Base-by-base conservation (phyloP, 371 early-diverging fungal genomes). In the Mucor irregularis region DNA sequence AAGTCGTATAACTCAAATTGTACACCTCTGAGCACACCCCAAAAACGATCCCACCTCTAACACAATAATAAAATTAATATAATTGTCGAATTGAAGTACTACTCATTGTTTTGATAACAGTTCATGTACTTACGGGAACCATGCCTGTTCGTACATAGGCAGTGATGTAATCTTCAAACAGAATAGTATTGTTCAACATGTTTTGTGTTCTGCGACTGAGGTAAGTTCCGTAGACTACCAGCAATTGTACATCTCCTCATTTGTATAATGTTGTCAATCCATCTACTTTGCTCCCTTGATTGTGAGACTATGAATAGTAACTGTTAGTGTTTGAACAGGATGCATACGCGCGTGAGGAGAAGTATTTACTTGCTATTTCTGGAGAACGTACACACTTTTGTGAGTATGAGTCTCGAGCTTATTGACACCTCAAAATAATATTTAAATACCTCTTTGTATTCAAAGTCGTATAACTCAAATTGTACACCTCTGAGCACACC, bases 1-100 rank as follows among this genome's bases (percentile, higher is more conserved):
- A 70, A 70, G 25, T 70, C 71, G 44, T 66, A 66, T 6, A 70
- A 22, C n/a, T 61, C 61, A 37, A 70, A 58, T 33, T 70, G 61
- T 44, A 55, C 61, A 11, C 61, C 66, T 30, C 64, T 61, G n/a
- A 70, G 45, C 16, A 66, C 56, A n/a, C 67, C 71, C 71, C 71
- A 70, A 31, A 66, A 70, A 13, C 71, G 38, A 28, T 63, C 66
- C 61, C 63, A 62, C 56, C 64, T 39, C 71, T 70, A 37, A 28
- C n/a, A 16, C 26, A n/a, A 29, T 26, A 38, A 31, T 33, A 38
- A 28, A 16, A 6, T 19, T 1, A 21, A n/a, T n/a, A n/a, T n/a
- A n/a, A n/a, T n/a, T n/a, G n/a, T n/a, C n/a, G n/a, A n/a, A n/a
- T n/a, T n/a, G n/a, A n/a, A n/a, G n/a, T n/a, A n/a, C n/a, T n/a